phyloP scores from a whole-genome alignment of 495 filamentous ascomycete genomes.

The Talaromyces ruber region DNA sequence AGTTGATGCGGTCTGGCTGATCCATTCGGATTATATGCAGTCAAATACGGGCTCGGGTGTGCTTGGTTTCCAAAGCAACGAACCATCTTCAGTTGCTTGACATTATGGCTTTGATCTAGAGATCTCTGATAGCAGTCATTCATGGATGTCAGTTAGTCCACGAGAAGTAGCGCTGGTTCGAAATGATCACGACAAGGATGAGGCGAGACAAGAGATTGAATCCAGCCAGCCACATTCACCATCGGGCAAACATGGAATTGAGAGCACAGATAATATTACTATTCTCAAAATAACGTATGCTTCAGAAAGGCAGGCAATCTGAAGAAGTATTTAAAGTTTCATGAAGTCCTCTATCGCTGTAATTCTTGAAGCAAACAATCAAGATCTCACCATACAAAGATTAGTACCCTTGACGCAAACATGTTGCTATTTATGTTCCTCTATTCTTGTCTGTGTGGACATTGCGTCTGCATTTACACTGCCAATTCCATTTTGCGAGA shows the following conservation, averaged over 20 bases:
- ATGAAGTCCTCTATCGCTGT: background rate
- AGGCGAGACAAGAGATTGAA: background rate
- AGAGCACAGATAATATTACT: background rate
- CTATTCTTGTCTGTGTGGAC: background rate
- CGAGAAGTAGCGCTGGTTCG: background rate
- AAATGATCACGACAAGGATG: background rate
- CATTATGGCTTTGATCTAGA: background rate
- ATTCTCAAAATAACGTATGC: background rate
- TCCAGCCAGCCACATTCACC: background rate
- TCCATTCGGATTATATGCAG: background rate
- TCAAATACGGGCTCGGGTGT: background rate
- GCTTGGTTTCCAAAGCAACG: background rate
- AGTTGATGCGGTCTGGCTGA: background rate
- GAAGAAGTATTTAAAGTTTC: background rate
- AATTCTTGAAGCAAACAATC: background rate
- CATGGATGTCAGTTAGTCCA: background rate
- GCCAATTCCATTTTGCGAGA: background rate
- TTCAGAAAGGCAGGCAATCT: background rate
- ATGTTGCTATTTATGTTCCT: background rate
- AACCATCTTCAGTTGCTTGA: background rate
- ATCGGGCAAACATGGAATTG: background rate
- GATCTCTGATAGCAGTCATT: background rate
- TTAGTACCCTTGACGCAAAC: background rate
- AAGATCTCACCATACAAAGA: background rate
- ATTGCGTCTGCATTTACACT: background rate